Base-by-base conservation (phyloP, 192 early-diverging fungal species). In the Martensiomyces pterosporus region DNA sequence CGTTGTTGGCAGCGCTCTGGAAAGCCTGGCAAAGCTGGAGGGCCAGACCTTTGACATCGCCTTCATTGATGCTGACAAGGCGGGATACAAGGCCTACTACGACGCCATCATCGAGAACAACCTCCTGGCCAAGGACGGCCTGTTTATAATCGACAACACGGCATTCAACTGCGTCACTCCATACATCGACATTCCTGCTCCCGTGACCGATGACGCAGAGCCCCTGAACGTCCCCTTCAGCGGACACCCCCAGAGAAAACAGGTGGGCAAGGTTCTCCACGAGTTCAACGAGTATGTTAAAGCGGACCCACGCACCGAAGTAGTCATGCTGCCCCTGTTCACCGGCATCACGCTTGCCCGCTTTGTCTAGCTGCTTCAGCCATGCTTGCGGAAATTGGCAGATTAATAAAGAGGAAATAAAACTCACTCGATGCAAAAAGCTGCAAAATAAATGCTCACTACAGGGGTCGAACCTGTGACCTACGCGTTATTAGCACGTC, bases 31-130 rank as follows among this genome's bases (percentile, higher is more conserved):
- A 9, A 57, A 54, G 17, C 55, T 66, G 14, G 65, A 58, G 3
- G 75, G 63, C 17, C 61, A 72, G 21, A 33, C 52, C 23, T 88
- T 84, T 64, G 84, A 88, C 19, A 26, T 82, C 12, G 60, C 81
- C 1, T 88, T 85, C 43, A 39, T 88, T 25, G 88, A 90, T 48
- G 88, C 88, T 0, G 79, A 90, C 58, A 88, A 90, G 54, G 51
- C 56, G 17, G 73, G 68, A 4, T 88, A 90, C 47, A 69, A 72
- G 39, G 59, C 63, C 2, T 87, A 90, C 51, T 85, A 75, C 33
- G 70, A 88, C 26, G 60, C 65, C 9, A 71, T 85, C 37, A 51
- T 90, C 23, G 76, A 85, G n/a, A 62, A 70, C n/a, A 52, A 72
- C 13, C 52, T 88, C 9, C 55, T 90, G 4, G 17, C 73, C 2